Base-by-base conservation (phyloP, 192 early-diverging fungal species). In the Phycomyces blakesleeanus region DNA sequence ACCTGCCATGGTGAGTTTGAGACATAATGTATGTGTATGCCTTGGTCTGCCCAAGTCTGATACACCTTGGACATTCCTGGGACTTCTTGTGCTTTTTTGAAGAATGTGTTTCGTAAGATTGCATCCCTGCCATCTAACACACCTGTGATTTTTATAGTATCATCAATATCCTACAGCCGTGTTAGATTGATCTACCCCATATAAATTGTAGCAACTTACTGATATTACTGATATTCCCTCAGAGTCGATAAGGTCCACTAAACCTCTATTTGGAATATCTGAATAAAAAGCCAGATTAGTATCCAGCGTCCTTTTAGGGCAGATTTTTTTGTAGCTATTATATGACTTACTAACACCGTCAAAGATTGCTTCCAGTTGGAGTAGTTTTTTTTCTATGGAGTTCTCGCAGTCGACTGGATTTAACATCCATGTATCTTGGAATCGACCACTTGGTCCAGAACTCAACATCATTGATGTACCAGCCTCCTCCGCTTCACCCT, bases 141-240 rank as follows among this genome's bases (percentile, higher is more conserved):
- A 44, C 89, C 82, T 2, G 93, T 93, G 14, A 90, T 81, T 73
- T 95, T 95, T 77, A 97, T 97, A 6, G 95, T 97, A 64, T 97
- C 95, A 69, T 97, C 95, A 42, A 97, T 89, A 59, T 91, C 90
- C 51, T 58, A 22, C 2, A 5, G 49, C 21, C 27, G 25, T 21
- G 29, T 59, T 51, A 57, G n/a, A 51, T 51, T 5, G 18, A 50
- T 27, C 47, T 22, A 9, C 21, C n/a, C 34, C 9, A 42, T 42
- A 14, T 26, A n/a, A 47, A n/a, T 15, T 39, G n/a, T n/a, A n/a
- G n/a, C n/a, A n/a, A n/a, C 26, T 62, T 62, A 73, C 70, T 7
- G 89, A 90, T 52, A 97, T 92, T 6, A 97, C 68, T 0, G 93
- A 94, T 18, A 89, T 69, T 3, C 95, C 95, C 9, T 73, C 66